Evolutionary conservation across 164 flowering plant genomes (phyloP).

Genomic region (Chloranthus sessilifolius): DNA sequence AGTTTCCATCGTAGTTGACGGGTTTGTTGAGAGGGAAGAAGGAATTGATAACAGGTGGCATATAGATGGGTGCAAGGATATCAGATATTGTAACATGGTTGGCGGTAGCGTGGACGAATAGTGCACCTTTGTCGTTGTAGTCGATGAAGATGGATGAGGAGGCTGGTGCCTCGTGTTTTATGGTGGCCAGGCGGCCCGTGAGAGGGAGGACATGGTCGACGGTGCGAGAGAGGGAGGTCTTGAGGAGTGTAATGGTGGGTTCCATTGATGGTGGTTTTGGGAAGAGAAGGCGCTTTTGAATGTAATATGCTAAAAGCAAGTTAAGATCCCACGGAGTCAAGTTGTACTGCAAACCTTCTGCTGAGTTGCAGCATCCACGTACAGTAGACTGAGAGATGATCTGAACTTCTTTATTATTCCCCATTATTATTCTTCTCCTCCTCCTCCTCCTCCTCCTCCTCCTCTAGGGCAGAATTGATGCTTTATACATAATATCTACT

Average conservation of each 20-base stretch:
- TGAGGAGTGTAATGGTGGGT: slow-evolving; percentile 7
- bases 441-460: too few species aligned
- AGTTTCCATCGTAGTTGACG: slow-evolving; percentile 42
- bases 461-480: too few species aligned
- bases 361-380: background rate
- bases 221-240: slow-evolving; percentile 18
- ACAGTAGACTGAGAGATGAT: background rate
- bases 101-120: slow-evolving; percentile 35
- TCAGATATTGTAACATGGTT: slow-evolving; percentile 27
- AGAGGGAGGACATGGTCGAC: slow-evolving; percentile 26
- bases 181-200: slow-evolving; percentile 24
- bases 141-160: slow-evolving; percentile 14
- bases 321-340: slow-evolving; percentile 38
- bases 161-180: slow-evolving; percentile 5
- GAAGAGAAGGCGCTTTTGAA: slow-evolving; percentile 51
- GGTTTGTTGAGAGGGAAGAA: slow-evolving; percentile 47
- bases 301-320: slow-evolving; percentile 20
- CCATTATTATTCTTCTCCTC: too few species aligned
- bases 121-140: slow-evolving; percentile 28
- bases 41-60: slow-evolving; percentile 39
- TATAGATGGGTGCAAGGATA: slow-evolving; percentile 28
- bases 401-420: too few species aligned
- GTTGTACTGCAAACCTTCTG: background rate
- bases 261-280: slow-evolving; percentile 8
- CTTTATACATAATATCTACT: too few species aligned